These are phyloP conservation scores for Rhododendron simsii DNA, from an alignment of 148 eudicot genomes.

Conservation along the genomic window DNA sequence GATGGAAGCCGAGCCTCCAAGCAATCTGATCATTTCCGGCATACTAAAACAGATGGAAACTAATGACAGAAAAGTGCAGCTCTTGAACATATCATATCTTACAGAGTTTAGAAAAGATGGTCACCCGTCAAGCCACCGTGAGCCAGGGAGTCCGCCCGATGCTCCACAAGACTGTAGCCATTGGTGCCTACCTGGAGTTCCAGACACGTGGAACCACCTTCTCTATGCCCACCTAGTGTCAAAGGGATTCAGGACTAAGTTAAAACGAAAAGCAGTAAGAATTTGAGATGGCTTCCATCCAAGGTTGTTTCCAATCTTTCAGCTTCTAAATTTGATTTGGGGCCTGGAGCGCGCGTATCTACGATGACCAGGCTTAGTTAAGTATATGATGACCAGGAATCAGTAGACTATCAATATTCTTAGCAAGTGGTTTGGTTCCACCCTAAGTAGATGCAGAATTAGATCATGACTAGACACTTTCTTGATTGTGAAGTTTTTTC, in stretches of 20 bases:
- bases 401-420: neutral
- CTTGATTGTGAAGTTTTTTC: no score
- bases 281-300: neutral
- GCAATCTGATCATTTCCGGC: conserved; percentile 36
- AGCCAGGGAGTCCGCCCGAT: conserved; percentile 39
- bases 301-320: neutral
- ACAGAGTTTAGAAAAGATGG: conserved; percentile 54
- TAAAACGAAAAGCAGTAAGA: conserved; percentile 6
- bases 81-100: conserved; percentile 47
- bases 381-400: neutral
- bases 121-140: conserved; percentile 64
- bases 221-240: conserved; percentile 44
- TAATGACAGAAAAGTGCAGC: conserved; percentile 9
- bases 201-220: conserved; percentile 81
- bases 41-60: conserved; percentile 20
- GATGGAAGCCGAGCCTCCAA: conserved; percentile 35
- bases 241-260: conserved; percentile 35
- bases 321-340: neutral
- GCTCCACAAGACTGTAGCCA: conserved; percentile 77
- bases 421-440: no score
- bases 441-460: no score
- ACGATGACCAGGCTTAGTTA: neutral
- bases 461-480: no score
- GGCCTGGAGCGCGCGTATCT: no score
- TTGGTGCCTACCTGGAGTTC: conserved; percentile 82